Percentiles rank a stretch among this genome's conserved stretches.
phyloP scores from a whole-genome alignment of 495 filamentous ascomycete genomes.

The Aspergillus nidulans region DNA sequence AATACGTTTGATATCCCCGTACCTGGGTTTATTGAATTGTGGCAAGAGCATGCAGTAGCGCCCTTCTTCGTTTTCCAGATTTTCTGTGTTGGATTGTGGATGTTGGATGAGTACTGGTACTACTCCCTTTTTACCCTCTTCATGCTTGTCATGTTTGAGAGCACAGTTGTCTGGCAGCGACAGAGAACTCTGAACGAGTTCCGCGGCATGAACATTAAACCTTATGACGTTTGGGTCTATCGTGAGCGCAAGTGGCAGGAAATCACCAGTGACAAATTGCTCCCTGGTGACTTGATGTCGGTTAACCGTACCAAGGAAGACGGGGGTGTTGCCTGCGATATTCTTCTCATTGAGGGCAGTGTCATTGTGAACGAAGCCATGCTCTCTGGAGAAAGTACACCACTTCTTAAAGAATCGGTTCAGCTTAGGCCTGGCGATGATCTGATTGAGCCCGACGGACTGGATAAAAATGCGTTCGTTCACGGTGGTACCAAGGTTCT shows the following conservation, averaged over 20 bases:
- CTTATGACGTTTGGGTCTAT: conserved; percentile 89
- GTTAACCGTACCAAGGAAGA: conserved; percentile 96
- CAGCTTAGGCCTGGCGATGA: conserved; percentile 84
- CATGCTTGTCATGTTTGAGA: conserved; percentile 97
- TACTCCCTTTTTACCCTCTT: conserved; percentile 98
- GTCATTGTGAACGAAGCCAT: conserved; percentile 99
- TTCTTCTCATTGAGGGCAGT: conserved; percentile 88
- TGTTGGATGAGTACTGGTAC: conserved; percentile 99
- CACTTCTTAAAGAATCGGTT: conserved; percentile 91
- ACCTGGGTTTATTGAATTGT: conserved; percentile 90
- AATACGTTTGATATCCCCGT: conserved; percentile 99
- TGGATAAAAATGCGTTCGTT: conserved; percentile 95
- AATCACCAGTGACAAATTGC: conserved; percentile 85
- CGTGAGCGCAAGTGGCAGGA: conserved; percentile 82
- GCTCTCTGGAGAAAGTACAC: conserved; percentile 97
- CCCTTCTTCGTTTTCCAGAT: conserved; percentile 99
- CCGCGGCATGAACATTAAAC: conserved; percentile 98
- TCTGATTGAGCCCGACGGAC: conserved; percentile 78
- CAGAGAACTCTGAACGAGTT: conserved; percentile 97
- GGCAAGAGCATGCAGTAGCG: conserved; percentile 96
- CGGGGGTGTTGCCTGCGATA: conserved; percentile 93
- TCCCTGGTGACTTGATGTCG: conserved; percentile 95
- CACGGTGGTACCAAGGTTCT: conserved; percentile 97
- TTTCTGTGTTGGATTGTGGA: conserved; percentile 97
- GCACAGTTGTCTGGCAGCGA: conserved; percentile 98